Evolutionary conservation across 2,329 filamentous ascomycete species (phyloP), one percentile per base, ranked within the genome.

Genomic region (Juglanconis juglandina): DNA sequence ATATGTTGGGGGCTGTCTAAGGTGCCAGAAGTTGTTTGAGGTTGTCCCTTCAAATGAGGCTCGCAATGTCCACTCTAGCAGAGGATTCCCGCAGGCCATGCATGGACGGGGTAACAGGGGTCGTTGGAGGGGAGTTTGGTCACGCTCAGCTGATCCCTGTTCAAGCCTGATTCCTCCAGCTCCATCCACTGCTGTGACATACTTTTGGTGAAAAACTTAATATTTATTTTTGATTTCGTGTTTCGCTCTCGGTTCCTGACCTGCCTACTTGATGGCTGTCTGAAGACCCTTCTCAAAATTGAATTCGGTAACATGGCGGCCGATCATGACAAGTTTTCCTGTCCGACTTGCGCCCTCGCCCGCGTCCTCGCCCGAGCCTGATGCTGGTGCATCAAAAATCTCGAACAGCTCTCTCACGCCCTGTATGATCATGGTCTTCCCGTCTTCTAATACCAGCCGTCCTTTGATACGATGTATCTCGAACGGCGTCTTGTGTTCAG

Each of bases 341-440:
- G 71, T 70, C 47, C 56, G 46, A 37, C 14, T 60, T 9, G 68
- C 66, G 9, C 66, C 64, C 14, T 61, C 62, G 50, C 70, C 63
- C 14, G 61, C 62, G 50, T 70, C 63, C 5, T 56, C 42, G 24
- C 51, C 64, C 32, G 61, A 63, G 58, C 62, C 66, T 56, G 69
- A 72, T 9, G 72, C 66, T 4, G 77, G 75, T 7, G 76, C 77
- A 66, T 96, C 92, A 32, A 91, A 84, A 32, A 98, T 89, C 69
- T 99, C 95, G 72, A 98, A 99, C 14, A 98, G 84, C 68, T 97
- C 94, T 56, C 94, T 80, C 1, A 99, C 95, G 2, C 93, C 95
- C 73, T 99, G 95, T 7, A 98, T 81, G 64, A 98, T 85, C 71
- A 91, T 90, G 48, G 86, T 77, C 0, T 79, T 77, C 1, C 91